Evolutionary conservation across 371 early-diverging fungal genomes (phyloP).

Genomic region (Apophysomyces trapeziformis): DNA sequence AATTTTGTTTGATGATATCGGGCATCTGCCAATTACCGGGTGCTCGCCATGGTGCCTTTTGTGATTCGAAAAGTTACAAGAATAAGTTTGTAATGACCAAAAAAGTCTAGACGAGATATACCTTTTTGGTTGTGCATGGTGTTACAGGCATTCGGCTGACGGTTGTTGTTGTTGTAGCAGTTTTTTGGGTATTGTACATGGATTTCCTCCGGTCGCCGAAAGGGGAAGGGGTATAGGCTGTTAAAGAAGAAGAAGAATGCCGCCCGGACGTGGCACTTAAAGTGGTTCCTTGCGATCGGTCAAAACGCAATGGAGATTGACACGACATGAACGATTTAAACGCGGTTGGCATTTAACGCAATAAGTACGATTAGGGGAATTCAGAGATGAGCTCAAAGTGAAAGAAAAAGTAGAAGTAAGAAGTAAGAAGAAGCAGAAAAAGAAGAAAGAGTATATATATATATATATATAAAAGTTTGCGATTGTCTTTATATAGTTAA

Average conservation of each 20-base stretch:
- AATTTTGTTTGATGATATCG: conserved; percentile 52
- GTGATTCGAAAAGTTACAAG: neutral
- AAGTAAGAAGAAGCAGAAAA: neutral
- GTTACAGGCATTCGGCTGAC: neutral
- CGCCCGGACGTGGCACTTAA: too few species aligned
- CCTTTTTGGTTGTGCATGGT: neutral
- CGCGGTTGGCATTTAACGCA: conserved; percentile 5
- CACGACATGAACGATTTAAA: neutral
- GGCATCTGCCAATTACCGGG: conserved; percentile 55
- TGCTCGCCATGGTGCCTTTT: conserved; percentile 49
- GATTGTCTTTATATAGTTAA: conserved; percentile 1
- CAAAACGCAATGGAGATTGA: neutral
- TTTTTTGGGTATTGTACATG: neutral
- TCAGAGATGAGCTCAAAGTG: neutral
- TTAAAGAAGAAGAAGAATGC: neutral
- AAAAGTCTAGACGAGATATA: neutral
- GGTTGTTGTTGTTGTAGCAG: neutral
- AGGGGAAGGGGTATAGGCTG: neutral
- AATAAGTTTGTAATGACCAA: neutral
- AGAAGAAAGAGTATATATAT: neutral
- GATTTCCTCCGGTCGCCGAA: neutral
- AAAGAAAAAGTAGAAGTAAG: neutral
- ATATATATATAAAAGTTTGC: too few species aligned
- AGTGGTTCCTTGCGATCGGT: neutral
- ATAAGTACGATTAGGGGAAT: conserved; percentile 5